Evolutionary conservation across 352 stramenopile species (phyloP).

Genomic region (Pythium sukuiense): DNA sequence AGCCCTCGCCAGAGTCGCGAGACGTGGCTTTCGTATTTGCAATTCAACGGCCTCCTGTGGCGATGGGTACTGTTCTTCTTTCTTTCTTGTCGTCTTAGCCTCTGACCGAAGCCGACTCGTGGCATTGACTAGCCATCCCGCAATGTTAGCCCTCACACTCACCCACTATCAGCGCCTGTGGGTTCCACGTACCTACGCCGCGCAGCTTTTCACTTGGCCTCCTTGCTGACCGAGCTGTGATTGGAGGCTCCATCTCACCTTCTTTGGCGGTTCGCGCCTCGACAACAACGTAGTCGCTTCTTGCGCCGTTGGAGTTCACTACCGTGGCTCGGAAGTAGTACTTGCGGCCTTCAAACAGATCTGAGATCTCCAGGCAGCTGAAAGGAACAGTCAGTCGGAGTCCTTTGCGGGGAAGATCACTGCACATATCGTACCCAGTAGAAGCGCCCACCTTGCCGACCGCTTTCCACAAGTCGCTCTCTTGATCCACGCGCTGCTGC

Average conservation of each 20-base stretch:
- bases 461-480: constrained; percentile 27
- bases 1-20: background rate
- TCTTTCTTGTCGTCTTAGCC: background rate
- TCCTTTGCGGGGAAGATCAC: background rate
- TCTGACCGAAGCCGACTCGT: background rate
- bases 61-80: background rate
- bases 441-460: constrained; percentile 24
- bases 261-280: constrained; percentile 5
- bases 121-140: background rate
- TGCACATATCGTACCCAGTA: background rate
- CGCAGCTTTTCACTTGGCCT: constrained; percentile 1
- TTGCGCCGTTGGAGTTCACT: constrained; percentile 8
- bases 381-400: background rate
- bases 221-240: background rate
- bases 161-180: background rate
- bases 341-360: constrained; percentile 23
- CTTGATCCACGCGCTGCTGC: constrained; percentile 28
- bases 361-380: constrained; percentile 13
- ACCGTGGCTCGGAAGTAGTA: constrained; percentile 35
- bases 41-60: background rate
- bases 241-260: background rate
- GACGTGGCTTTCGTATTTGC: background rate
- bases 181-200: constrained; percentile 9
- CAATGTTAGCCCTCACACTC: background rate
- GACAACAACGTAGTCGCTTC: constrained; percentile 22